Base-by-base conservation (phyloP, 805 yeast species). In the Soucietia sequanensis region DNA sequence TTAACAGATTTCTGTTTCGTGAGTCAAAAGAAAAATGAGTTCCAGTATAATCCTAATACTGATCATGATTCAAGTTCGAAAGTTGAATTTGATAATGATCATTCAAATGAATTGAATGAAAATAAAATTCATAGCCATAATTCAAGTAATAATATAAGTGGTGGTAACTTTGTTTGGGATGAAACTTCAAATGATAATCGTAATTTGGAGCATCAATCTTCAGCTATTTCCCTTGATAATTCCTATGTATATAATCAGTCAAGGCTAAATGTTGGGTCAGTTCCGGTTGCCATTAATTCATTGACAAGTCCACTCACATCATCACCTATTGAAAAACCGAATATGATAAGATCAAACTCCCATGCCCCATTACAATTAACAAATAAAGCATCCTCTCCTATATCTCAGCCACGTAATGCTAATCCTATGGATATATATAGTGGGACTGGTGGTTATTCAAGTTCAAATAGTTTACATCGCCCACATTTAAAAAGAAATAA, bases 1-100 rank as follows among this genome's bases (percentile, higher is more conserved):
- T 52, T 50, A 12, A 69, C 74, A 27, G 74, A 72, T 31, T 51
- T 85, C 27, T 43, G 72, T 1, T 74, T 80, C 42, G 68, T 78
- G 2, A 64, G 67, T 22, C 87, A 81, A 48, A 66, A 68, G 9
- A 65, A 61, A 33, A 31, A 54, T 27, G 76, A 73, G 25, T 72
- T 63, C 45, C 71, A 68, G 31, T 27, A 34, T n/a, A 26, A 23
- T 8, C 24, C 38, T 11, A 24, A 23, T 6, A n/a, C 24, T 8
- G 38, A 34, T 24, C 17, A 27, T 14, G 25, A 30, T 17, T 12
- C 33, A n/a, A n/a, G n/a, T n/a, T n/a, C n/a, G n/a, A n/a, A n/a
- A n/a, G n/a, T 11, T 13, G 31, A 3, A 25, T 14, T 19, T 39
- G 15, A 22, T 27, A 19, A 43, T 33, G 9, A 26, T 24, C 24